Conservation (phyloP, 176 grass and related monocot species). For the Triticum timopheevii region DNA sequence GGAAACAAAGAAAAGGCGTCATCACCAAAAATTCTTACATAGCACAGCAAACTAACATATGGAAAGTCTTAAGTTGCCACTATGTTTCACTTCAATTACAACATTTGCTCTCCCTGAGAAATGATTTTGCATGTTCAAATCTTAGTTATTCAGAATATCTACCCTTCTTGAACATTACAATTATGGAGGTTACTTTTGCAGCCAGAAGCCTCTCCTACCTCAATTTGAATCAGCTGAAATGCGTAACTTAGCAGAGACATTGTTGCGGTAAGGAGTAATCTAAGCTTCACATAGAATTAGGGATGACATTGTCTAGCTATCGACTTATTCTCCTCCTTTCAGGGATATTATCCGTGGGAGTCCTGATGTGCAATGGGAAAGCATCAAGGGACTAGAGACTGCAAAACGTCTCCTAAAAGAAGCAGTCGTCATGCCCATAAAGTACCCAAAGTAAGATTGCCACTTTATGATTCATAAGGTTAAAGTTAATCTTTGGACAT, state of each 20-base stretch:
- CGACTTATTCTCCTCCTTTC: conserved; percentile 20
- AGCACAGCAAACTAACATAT: background rate
- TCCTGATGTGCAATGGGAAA: conserved; percentile 99
- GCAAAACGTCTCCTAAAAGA: conserved; percentile 93
- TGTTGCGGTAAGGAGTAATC: conserved; percentile 59
- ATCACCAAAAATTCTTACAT: background rate
- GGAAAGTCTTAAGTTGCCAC: background rate
- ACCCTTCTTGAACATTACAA: background rate
- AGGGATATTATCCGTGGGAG: conserved; percentile 92
- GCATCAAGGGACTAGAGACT: conserved; percentile 93
- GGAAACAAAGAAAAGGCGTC: background rate
- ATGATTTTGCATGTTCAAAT: background rate
- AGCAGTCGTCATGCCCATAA: conserved; percentile 97
- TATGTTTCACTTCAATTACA: conserved; percentile 1
- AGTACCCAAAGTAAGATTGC: conserved; percentile 90
- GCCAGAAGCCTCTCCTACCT: conserved; percentile 85
- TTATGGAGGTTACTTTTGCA: conserved; percentile 47
- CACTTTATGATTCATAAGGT: background rate
- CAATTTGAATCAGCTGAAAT: conserved; percentile 84
- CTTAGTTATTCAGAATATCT: background rate
- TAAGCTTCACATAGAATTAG: background rate
- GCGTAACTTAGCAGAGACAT: conserved; percentile 78
- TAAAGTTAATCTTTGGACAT: background rate
- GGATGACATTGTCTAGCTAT: background rate
- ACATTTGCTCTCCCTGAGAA: background rate